A percentile compares a stretch with the other conserved stretches of the same genome.
These are phyloP conservation scores for Dactylonectria estremocensis DNA, from an alignment of 2,329 filamentous ascomycete species.

Conservation along the genomic window DNA sequence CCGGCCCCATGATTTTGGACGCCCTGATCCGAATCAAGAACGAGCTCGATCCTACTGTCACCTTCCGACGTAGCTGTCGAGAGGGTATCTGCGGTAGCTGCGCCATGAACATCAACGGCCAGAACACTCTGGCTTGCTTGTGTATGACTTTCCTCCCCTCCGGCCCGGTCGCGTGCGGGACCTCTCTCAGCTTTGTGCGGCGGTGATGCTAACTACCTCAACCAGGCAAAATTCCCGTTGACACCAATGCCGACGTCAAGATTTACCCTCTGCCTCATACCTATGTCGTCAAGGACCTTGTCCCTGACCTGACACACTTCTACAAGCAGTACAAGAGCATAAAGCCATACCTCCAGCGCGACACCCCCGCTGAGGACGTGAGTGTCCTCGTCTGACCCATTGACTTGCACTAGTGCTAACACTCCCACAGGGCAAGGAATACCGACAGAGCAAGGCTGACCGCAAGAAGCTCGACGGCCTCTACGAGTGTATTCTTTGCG, in stretches of 20 bases:
- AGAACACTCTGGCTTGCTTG: slow-evolving; percentile 97
- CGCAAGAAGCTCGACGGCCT: slow-evolving; percentile 97
- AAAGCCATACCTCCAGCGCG: slow-evolving; percentile 97
- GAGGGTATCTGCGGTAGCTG: slow-evolving; percentile 99
- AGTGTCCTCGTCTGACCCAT: slow-evolving; percentile 54
- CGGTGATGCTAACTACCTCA: slow-evolving; percentile 33
- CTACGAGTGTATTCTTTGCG: slow-evolving; percentile 99
- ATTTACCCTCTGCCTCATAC: slow-evolving; percentile 99
- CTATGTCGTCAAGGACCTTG: slow-evolving; percentile 99
- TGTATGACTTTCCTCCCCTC: slow-evolving; percentile 70
- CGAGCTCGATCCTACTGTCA: slow-evolving; percentile 95
- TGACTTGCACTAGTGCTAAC: slow-evolving; percentile 26
- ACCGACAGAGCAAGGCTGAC: slow-evolving; percentile 91
- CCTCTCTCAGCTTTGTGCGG: slow-evolving; percentile 44
- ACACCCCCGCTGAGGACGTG: slow-evolving; percentile 87
- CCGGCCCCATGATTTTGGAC: slow-evolving; percentile 97
- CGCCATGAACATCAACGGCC: slow-evolving; percentile 99
- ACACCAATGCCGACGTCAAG: slow-evolving; percentile 85
- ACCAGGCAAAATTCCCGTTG: slow-evolving; percentile 91
- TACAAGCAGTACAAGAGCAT: slow-evolving; percentile 99
- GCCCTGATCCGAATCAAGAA: slow-evolving; percentile 99
- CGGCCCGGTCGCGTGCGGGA: slow-evolving; percentile 44
- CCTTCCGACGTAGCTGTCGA: slow-evolving; percentile 94
- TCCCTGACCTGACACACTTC: slow-evolving; percentile 97
- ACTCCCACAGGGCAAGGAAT: slow-evolving; percentile 82